These are phyloP conservation scores for Anacardium occidentale DNA, from an alignment of 345 rosid species.

Conservation along the genomic window DNA sequence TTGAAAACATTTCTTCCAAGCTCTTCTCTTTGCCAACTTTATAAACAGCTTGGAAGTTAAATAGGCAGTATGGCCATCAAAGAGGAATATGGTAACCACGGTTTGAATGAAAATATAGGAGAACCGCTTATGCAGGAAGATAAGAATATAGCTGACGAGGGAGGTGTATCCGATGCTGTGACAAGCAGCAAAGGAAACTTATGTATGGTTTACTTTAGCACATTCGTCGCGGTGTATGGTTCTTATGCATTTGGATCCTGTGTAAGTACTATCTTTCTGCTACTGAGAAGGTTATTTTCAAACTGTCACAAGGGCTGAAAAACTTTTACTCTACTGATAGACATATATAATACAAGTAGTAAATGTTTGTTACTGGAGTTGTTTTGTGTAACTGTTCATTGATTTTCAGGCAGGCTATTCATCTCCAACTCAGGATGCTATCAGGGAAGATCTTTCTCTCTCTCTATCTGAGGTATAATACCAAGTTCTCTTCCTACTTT, in stretches of 20 bases:
- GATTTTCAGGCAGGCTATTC: slow-evolving; percentile 78
- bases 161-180: slow-evolving; percentile 15
- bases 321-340: background rate
- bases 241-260: slow-evolving; percentile 82
- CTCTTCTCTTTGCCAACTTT: slow-evolving; percentile 24
- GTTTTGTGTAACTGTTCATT: slow-evolving; percentile 1
- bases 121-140: slow-evolving; percentile 35
- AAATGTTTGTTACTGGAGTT: background rate
- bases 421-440: slow-evolving; percentile 83
- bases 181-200: slow-evolving; percentile 35
- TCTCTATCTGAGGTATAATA: slow-evolving; percentile 57
- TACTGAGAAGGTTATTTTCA: background rate
- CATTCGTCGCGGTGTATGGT: slow-evolving; percentile 82
- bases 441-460: slow-evolving; percentile 64
- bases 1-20: background rate
- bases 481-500: background rate
- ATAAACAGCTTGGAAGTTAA: background rate
- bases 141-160: slow-evolving; percentile 28
- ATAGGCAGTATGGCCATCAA: slow-evolving; percentile 32
- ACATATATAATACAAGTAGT: background rate
- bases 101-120: slow-evolving; percentile 21
- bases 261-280: slow-evolving; percentile 39
- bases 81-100: slow-evolving; percentile 25
- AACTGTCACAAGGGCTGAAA: background rate
- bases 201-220: slow-evolving; percentile 78